phyloP scores from a whole-genome alignment of 2,329 filamentous ascomycete species.

The Aspergillus caelatus region DNA sequence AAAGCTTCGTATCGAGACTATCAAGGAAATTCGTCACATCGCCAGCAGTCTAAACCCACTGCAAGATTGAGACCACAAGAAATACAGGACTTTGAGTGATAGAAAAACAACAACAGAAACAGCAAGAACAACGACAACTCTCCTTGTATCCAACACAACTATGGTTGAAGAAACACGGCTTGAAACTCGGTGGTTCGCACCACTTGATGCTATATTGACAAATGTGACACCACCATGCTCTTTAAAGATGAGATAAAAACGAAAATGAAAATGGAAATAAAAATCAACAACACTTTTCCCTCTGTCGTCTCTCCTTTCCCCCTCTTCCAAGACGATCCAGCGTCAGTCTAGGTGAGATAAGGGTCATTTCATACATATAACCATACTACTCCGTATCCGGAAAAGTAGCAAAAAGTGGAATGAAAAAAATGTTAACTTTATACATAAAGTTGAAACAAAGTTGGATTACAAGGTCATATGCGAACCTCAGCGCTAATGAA shows the following conservation, averaged over 20 bases:
- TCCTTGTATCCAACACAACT: constrained; percentile 23
- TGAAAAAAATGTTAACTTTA: constrained; percentile 30
- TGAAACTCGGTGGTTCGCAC: constrained; percentile 9
- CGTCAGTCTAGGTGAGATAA: constrained; percentile 38
- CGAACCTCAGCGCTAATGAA: constrained; percentile 34
- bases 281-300: constrained; percentile 27
- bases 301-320: constrained; percentile 26
- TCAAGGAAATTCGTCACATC: constrained; percentile 15
- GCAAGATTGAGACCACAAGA: constrained; percentile 2
- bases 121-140: not conserved
- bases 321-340: constrained; percentile 44
- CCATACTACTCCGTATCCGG: constrained; percentile 36
- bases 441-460: constrained; percentile 39
- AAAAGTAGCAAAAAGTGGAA: constrained; percentile 16
- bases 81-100: constrained; percentile 5
- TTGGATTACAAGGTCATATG: constrained; percentile 33
- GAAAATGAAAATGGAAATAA: constrained; percentile 11
- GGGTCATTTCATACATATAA: constrained; percentile 36
- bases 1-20: constrained; percentile 5
- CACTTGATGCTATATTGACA: constrained; percentile 17
- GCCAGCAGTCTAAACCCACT: constrained; percentile 7
- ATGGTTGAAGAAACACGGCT: constrained; percentile 12
- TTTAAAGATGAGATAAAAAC: constrained; percentile 15
- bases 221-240: constrained; percentile 20
- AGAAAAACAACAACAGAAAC: constrained; percentile 10